A percentile compares a stretch with the other conserved stretches of the same genome.
These are phyloP conservation scores for Parmelia sp. DNA, from an alignment of 495 filamentous ascomycete species.

Conservation along the genomic window DNA sequence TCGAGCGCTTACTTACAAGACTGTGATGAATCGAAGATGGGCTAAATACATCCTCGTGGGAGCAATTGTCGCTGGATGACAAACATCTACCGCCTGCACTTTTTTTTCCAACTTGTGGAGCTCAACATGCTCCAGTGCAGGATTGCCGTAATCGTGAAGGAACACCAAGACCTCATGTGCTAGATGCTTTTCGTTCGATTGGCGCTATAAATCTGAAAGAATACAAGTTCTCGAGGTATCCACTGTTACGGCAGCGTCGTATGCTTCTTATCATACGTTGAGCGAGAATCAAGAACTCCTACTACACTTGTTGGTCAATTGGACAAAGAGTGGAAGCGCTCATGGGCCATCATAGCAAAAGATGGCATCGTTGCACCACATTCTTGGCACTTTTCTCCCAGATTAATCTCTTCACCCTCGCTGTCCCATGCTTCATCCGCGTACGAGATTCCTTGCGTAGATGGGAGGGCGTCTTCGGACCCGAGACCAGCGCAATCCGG, in stretches of 20 bases:
- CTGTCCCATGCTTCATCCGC: constrained; percentile 40
- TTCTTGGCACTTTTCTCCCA: constrained; percentile 42
- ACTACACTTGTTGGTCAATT: not conserved
- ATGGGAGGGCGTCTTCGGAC: constrained; percentile 27
- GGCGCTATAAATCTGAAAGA: not conserved
- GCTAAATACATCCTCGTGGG: not conserved
- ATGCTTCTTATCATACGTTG: not conserved
- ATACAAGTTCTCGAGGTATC: not conserved
- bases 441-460: constrained; percentile 24
- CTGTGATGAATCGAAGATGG: not conserved
- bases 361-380: constrained; percentile 62
- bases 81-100: not conserved
- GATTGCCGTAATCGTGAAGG: no score
- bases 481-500: constrained; percentile 13
- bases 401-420: constrained; percentile 37
- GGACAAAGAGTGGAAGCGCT: constrained; percentile 51
- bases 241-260: not conserved
- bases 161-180: no score
- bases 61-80: not conserved
- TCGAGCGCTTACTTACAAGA: not conserved
- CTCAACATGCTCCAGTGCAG: not conserved
- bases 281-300: not conserved
- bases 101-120: not conserved
- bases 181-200: not conserved
- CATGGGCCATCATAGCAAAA: constrained; percentile 69